Base-by-base conservation (phyloP, 2,329 filamentous ascomycete genomes). In the Colletotrichum eremochloae region DNA sequence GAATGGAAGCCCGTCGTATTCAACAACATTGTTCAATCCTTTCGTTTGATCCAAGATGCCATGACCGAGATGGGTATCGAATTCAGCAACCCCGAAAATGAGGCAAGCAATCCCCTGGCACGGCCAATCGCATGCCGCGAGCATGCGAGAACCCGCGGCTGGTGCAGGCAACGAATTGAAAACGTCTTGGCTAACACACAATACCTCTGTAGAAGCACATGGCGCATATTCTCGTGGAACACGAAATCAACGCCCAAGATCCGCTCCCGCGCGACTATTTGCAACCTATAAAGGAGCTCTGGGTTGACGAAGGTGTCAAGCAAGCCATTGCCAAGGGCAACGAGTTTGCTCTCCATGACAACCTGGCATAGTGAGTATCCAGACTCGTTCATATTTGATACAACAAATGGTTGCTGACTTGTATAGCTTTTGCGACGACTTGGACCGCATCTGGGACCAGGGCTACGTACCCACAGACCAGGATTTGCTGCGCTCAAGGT, bases 1-100 rank as follows among this genome's bases (percentile, higher is more conserved):
- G 94, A 98, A 86, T 97, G 94, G 89, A 95, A 96, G 77, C 93
- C 95, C 20, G 95, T 98, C 78, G 95, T 98, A 76, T 98, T 98
- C 84, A 95, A 92, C 83, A 99, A 99, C 82, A 89, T 98, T 75
- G 87, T 98, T 63, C 94, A 97, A 77, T 96, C 96, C 2, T 96
- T 97, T 85, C 94, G 95, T 81, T 91, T 95, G 76, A 93, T 98
- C 75, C 89, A 94, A 78, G 94, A 96, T 74, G 96, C 95, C 65
- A 98, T 98, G 95, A 88, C 92, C 73, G 92, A 97, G 78, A 90
- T 97, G 78, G 86, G 89, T 66, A 93, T 97, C 75, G 86, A 91
- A 20, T 97, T 97, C 76, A 92, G 94, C 78, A 89, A 92, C 75
- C 88, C 92, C 44, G 90, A 92, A 67, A 97, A 96, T 79, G 91